Conservation (phyloP, 2,329 filamentous ascomycete species). For the Epichloe glyceriae region DNA sequence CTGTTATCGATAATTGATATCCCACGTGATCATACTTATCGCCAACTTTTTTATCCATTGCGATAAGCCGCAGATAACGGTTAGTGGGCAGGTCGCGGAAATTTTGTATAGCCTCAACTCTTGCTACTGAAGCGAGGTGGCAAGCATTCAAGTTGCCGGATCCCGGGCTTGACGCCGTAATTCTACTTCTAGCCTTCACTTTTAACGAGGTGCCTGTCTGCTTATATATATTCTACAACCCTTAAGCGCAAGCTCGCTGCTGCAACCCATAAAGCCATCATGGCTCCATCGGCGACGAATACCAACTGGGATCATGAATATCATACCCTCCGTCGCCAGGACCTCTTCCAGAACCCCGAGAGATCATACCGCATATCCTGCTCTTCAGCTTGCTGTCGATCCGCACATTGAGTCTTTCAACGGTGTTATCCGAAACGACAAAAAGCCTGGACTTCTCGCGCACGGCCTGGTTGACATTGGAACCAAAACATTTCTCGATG, state of each 20-base stretch:
- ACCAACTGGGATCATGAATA: conserved; percentile 77
- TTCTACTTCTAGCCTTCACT: neutral
- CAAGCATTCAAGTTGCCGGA: conserved; percentile 1
- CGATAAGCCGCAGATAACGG: conserved; percentile 4
- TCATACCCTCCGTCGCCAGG: conserved; percentile 72
- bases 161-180: neutral
- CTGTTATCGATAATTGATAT: conserved; percentile 13
- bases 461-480: conserved; percentile 81
- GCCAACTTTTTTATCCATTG: conserved; percentile 16
- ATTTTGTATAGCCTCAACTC: conserved; percentile 17
- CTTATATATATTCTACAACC: neutral
- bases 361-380: conserved; percentile 78
- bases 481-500: conserved; percentile 75
- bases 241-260: conserved; percentile 1
- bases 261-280: conserved; percentile 17
- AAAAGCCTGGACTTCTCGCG: conserved; percentile 45
- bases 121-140: conserved; percentile 5
- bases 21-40: conserved; percentile 15
- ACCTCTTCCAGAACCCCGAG: conserved; percentile 81
- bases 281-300: conserved; percentile 45
- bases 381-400: conserved; percentile 70
- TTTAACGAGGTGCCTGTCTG: neutral
- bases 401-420: conserved; percentile 97
- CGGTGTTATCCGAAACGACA: conserved; percentile 63
- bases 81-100: conserved; percentile 5